Base-by-base conservation (phyloP, 495 filamentous ascomycete species). In the Penicillium manginii region DNA sequence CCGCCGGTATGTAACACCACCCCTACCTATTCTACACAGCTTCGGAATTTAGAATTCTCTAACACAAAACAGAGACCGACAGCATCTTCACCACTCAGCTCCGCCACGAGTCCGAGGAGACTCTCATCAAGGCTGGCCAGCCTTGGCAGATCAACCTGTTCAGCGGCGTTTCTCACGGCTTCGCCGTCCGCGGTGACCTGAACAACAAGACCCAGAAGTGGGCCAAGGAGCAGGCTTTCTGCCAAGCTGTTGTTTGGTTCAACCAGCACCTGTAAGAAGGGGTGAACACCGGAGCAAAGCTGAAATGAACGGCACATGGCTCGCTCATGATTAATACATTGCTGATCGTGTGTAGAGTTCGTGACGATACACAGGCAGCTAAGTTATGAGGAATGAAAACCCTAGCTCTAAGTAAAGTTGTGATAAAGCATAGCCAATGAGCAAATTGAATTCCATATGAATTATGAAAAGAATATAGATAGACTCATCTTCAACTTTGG, bases 201-300 rank as follows among this genome's bases (percentile, higher is more conserved):
- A 82, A 59, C 61, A 80, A 87, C 54, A 84, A 82, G 67, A 52
- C 74, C 42, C 71, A 83, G 71, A 91, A 86, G 79, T 94, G 81
- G 59, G 88, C 90, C 49, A 93, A 92, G 82, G 90, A 97, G 78
- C 84, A 88, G 77, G 91, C 91, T 23, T 94, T 94, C 68, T 67
- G 81, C 54, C 91, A 96, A 78, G 91, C 91, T 52, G 79, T 92
- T 46, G 66, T 71, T 47, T 96, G 92, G 91, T 94, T 96, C 66
- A 81, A 89, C 60, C 72, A 82, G 69, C 74, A 78, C 66, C 55
- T 86, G 58, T 84, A 82, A 70, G 71, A 19, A 15, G 39, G 11
- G 21, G 21, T n/a, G 14, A 22, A 10, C 4, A 26, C 26, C 26
- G 10, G 10, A 47, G 21, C 8, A 12, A 21, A 23, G 19, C 18